Percentiles rank a stretch among this genome's conserved stretches.
These are phyloP conservation scores for Penicillium sp. DNA, from an alignment of 2,329 filamentous ascomycete genomes.

Conservation along the genomic window DNA sequence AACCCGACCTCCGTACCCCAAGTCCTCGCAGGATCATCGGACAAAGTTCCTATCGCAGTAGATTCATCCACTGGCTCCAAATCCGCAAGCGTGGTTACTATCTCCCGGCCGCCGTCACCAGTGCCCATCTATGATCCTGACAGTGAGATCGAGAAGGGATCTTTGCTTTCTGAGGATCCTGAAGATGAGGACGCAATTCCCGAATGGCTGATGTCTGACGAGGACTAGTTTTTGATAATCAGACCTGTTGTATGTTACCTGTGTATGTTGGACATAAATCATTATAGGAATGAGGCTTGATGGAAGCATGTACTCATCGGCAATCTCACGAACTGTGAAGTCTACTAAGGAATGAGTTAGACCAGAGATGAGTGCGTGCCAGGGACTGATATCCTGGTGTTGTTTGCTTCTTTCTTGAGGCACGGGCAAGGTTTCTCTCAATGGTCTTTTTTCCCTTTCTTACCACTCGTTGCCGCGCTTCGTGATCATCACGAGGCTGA, in stretches of 20 bases:
- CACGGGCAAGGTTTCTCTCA: too few species aligned
- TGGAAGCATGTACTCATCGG: too few species aligned
- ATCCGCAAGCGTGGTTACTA: slow-evolving; percentile 26
- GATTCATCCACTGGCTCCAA: slow-evolving; percentile 28
- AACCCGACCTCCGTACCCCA: background rate
- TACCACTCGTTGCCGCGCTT: too few species aligned
- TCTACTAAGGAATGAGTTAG: too few species aligned
- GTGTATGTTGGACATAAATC: background rate
- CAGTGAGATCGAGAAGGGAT: slow-evolving; percentile 47
- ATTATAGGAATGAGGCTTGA: too few species aligned
- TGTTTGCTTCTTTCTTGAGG: too few species aligned
- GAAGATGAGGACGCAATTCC: slow-evolving; percentile 65
- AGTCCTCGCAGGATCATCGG: slow-evolving; percentile 17
- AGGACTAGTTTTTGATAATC: background rate
- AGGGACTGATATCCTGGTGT: too few species aligned
- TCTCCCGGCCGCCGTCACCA: slow-evolving; percentile 16
- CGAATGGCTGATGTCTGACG: slow-evolving; percentile 55
- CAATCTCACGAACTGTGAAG: too few species aligned
- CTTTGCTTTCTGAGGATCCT: slow-evolving; percentile 59
- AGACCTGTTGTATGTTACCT: background rate
- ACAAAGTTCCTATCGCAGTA: slow-evolving; percentile 22
- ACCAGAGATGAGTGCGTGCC: too few species aligned
- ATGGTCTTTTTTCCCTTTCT: too few species aligned
- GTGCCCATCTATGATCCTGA: slow-evolving; percentile 24
- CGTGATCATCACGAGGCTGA: too few species aligned